Conservation (phyloP, 441 rosid species). For the Populus hybrid region DNA sequence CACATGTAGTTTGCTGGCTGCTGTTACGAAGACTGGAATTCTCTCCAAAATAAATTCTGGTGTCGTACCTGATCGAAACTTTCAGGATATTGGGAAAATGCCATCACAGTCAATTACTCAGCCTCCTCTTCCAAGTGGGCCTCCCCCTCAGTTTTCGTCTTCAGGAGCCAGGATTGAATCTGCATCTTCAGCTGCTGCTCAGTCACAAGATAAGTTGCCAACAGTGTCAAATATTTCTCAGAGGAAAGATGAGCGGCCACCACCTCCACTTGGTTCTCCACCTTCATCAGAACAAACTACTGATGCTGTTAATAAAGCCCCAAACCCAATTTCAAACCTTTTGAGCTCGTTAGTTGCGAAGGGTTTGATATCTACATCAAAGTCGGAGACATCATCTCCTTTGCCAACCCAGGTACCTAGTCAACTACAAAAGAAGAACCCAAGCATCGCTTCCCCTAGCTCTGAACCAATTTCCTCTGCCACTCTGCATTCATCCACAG, state of each 20-base stretch:
- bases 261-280: slow-evolving; percentile 38
- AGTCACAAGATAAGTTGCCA: slow-evolving; percentile 27
- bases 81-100: slow-evolving; percentile 31
- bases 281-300: slow-evolving; percentile 42
- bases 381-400: slow-evolving; percentile 31
- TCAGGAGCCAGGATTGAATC: slow-evolving; percentile 33
- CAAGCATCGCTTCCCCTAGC: neutral
- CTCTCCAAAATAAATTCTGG: slow-evolving; percentile 42
- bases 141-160: slow-evolving; percentile 29
- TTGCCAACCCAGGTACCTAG: slow-evolving; percentile 2
- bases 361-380: slow-evolving; percentile 88
- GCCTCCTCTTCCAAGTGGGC: slow-evolving; percentile 42
- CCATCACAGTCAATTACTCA: slow-evolving; percentile 28
- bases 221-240: slow-evolving; percentile 27
- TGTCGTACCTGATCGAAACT: slow-evolving; percentile 30
- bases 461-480: slow-evolving; percentile 31
- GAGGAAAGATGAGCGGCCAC: slow-evolving; percentile 45
- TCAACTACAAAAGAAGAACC: slow-evolving; percentile 1
- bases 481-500: slow-evolving; percentile 24
- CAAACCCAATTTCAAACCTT: slow-evolving; percentile 72
- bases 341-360: slow-evolving; percentile 85
- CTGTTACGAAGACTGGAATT: slow-evolving; percentile 72
- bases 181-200: slow-evolving; percentile 29
- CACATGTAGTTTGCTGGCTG: slow-evolving; percentile 66
- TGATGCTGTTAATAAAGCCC: slow-evolving; percentile 38